phyloP scores from a whole-genome alignment of 2,329 filamentous ascomycete genomes.

The Coleophoma cylindrospora region DNA sequence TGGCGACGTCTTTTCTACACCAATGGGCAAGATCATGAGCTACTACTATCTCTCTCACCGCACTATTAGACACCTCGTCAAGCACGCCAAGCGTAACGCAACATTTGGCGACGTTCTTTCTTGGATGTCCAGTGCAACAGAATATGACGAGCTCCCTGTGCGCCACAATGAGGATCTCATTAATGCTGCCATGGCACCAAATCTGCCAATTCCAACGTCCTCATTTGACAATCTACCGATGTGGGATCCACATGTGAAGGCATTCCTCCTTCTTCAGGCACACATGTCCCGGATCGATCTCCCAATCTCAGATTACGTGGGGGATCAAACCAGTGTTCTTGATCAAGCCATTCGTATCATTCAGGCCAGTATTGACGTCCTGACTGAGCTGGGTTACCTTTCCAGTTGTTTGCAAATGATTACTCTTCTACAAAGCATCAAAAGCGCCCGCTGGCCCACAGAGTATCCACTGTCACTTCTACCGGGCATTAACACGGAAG shows the following conservation, averaged over 20 bases:
- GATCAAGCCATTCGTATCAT: slow-evolving; percentile 97
- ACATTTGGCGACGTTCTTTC: slow-evolving; percentile 77
- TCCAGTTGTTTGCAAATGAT: slow-evolving; percentile 80
- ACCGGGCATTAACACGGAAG: slow-evolving; percentile 56
- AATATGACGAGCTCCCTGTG: slow-evolving; percentile 96
- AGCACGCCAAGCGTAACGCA: slow-evolving; percentile 69
- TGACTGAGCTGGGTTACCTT: slow-evolving; percentile 82
- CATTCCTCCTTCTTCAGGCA: slow-evolving; percentile 88
- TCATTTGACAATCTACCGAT: slow-evolving; percentile 65
- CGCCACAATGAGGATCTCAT: slow-evolving; percentile 98
- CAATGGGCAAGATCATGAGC: slow-evolving; percentile 96
- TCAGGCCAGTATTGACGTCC: slow-evolving; percentile 88
- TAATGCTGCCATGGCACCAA: slow-evolving; percentile 82
- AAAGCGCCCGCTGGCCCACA: slow-evolving; percentile 84
- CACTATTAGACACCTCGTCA: slow-evolving; percentile 81
- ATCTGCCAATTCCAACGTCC: slow-evolving; percentile 56
- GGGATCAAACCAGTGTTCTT: slow-evolving; percentile 83
- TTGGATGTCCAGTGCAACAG: slow-evolving; percentile 90
- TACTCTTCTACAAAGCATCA: slow-evolving; percentile 82
- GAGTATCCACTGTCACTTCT: slow-evolving; percentile 77
- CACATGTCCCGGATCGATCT: slow-evolving; percentile 91
- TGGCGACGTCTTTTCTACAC: slow-evolving; percentile 83
- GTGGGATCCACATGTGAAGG: slow-evolving; percentile 98
- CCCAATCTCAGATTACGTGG: slow-evolving; percentile 95
- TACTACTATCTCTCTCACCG: slow-evolving; percentile 98